Evolutionary conservation across 2,329 filamentous ascomycete species (phyloP).

Genomic region (Ilyonectria robusta): DNA sequence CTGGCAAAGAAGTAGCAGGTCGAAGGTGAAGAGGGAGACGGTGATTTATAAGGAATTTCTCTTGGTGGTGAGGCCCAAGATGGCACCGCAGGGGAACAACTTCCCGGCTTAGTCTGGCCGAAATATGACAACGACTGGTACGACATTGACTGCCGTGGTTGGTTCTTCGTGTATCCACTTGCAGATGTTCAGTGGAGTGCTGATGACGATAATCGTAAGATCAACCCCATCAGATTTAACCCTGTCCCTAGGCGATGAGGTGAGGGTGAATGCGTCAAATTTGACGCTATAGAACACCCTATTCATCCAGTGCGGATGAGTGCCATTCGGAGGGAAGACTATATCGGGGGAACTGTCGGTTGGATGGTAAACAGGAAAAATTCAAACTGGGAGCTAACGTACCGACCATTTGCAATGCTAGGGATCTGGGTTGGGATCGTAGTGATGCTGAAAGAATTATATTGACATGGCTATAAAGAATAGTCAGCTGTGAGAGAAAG

Average conservation of each 20-base stretch:
- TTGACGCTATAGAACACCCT: neutral
- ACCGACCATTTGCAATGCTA: neutral
- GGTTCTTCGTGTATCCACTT: slow-evolving; percentile 13
- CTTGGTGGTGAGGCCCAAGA: neutral
- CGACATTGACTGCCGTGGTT: neutral
- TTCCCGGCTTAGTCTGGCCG: slow-evolving; percentile 24
- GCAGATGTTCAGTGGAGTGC: neutral
- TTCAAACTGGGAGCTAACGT: neutral
- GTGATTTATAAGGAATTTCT: neutral
- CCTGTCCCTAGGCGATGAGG: neutral
- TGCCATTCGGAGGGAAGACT: neutral
- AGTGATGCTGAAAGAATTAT: neutral
- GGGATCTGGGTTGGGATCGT: neutral
- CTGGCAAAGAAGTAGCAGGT: slow-evolving; percentile 6
- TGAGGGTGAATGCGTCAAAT: neutral
- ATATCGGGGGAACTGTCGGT: neutral
- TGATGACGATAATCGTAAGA: neutral
- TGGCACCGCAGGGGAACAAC: neutral
- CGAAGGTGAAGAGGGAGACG: neutral
- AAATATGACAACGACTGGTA: neutral
- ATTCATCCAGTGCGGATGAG: neutral
- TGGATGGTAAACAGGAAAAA: neutral
- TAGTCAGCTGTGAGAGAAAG: neutral
- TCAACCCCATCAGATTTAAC: neutral
- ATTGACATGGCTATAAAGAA: neutral